phyloP scores from a whole-genome alignment of 202 grass and related monocot species.

The Bolboschoenoplectus hybrid region DNA sequence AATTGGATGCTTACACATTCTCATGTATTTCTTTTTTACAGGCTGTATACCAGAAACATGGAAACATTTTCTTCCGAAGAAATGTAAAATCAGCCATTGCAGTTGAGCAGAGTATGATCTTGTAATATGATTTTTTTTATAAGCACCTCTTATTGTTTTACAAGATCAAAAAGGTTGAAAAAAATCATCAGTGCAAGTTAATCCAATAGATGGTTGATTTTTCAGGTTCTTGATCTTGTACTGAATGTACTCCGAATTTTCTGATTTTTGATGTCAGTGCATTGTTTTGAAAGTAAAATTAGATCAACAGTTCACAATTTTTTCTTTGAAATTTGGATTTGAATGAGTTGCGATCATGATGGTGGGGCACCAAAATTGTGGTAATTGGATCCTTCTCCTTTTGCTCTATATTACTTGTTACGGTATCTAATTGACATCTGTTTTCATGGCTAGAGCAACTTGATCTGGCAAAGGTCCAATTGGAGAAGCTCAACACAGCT shows the following conservation, averaged over 20 bases:
- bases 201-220: neutral
- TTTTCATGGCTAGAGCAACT: conserved; percentile 55
- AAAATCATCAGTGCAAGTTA: neutral
- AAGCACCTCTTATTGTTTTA: conserved; percentile 21
- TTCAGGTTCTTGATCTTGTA: neutral
- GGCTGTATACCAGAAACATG: conserved; percentile 65
- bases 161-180: neutral
- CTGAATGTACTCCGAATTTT: neutral
- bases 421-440: neutral
- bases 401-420: neutral
- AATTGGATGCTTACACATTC: neutral
- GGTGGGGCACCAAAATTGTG: neutral
- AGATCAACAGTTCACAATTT: neutral
- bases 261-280: neutral
- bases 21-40: conserved; percentile 29
- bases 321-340: too few species aligned
- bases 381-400: neutral
- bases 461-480: conserved; percentile 55
- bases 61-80: conserved; percentile 77
- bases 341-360: neutral
- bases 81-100: conserved; percentile 53
- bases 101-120: conserved; percentile 65
- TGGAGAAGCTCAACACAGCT: conserved; percentile 60
- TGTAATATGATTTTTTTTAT: conserved; percentile 1
- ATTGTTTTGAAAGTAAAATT: neutral